These are phyloP conservation scores for Fusarium sulawesiense DNA, from an alignment of 2,329 filamentous ascomycete species.

Conservation along the genomic window DNA sequence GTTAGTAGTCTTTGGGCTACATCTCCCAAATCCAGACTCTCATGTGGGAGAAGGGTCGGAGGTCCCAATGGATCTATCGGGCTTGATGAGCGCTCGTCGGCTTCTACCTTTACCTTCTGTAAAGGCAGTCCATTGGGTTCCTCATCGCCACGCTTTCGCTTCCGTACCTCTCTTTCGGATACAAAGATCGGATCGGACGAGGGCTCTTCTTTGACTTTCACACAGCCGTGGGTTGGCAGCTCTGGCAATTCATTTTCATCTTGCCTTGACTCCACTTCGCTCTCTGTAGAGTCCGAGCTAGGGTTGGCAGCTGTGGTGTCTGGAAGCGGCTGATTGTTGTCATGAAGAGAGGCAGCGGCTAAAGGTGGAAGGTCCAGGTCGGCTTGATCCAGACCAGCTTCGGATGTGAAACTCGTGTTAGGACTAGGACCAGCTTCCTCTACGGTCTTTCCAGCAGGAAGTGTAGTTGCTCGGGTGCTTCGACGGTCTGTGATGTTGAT, in stretches of 20 bases:
- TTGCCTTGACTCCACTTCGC: conserved; percentile 41
- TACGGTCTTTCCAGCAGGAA: conserved; percentile 11
- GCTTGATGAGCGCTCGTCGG: conserved; percentile 45
- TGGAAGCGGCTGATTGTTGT: conserved; percentile 7
- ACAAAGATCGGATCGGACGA: conserved; percentile 67
- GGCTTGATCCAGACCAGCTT: conserved; percentile 43
- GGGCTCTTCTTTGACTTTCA: conserved; percentile 61
- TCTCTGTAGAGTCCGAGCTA: conserved; percentile 48
- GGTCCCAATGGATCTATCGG: conserved; percentile 41
- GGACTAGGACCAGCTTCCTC: conserved; percentile 28
- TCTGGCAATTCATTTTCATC: conserved; percentile 42
- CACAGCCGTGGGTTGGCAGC: conserved; percentile 23
- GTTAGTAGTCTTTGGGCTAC: conserved; percentile 50
- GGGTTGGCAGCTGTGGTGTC: conserved; percentile 14
- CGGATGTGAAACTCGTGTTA: conserved; percentile 37
- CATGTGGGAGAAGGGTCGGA: conserved; percentile 55
- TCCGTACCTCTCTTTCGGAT: conserved; percentile 61
- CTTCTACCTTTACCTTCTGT: conserved; percentile 58
- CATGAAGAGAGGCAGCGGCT: conserved; percentile 36
- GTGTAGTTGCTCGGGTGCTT: conserved; percentile 17
- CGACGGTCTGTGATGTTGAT: conserved; percentile 47
- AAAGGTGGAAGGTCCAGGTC: conserved; percentile 46
- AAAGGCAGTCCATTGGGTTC: conserved; percentile 40
- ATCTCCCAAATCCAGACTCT: conserved; percentile 68
- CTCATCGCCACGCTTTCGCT: conserved; percentile 55